Base-by-base conservation (phyloP, 2,329 filamentous ascomycete species). In the Talaromyces pinophilus region DNA sequence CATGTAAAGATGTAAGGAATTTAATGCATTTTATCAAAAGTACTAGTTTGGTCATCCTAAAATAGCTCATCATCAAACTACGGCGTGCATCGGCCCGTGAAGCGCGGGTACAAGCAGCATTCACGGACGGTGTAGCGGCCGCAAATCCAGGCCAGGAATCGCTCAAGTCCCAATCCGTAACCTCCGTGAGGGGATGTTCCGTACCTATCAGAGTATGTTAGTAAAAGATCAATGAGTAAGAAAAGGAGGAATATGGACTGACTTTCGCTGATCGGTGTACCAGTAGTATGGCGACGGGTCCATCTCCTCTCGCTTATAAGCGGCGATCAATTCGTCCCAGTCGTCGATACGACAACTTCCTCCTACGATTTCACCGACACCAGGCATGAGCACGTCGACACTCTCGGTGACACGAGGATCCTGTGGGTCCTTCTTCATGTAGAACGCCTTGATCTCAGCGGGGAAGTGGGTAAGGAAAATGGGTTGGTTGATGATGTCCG, bases 381-480 rank as follows among this genome's bases (percentile, higher is more conserved):
- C 92, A 11, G 95, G 95, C 93, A 99, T 90, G 69, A 90, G 77
- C 67, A 87, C 86, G 71, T 99, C 95, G 15, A 98, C 94, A 69
- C 88, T 92, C 84, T 99, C 94, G 0, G 95, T 99, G 33, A 97
- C 92, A 30, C 93, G 87, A 35, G 81, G 82, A 76, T 99, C 95
- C 35, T 86, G 81, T 52, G 85, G 83, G 73, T 94, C 95, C 81
- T 90, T 93, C 81, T 93, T 90, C 95, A 99, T 99, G 86, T 99
- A 99, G 80, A 99, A 99, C 1, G 95, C 91, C 85, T 99, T 99
- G 85, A 99, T 97, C 82, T 94, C 92, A 67, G 89, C 89, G 22
- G 95, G 95, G 87, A 99, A 99, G 82, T 98, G 94, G 2, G 94
- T 98, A 50, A 98, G 86, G 84, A 98, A 92, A 79, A 99, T 97